Percentiles rank a stretch among this genome's conserved stretches.
These are phyloP conservation scores for Coemansia sp. DNA, from an alignment of 192 early-diverging fungal genomes.

Conservation along the genomic window DNA sequence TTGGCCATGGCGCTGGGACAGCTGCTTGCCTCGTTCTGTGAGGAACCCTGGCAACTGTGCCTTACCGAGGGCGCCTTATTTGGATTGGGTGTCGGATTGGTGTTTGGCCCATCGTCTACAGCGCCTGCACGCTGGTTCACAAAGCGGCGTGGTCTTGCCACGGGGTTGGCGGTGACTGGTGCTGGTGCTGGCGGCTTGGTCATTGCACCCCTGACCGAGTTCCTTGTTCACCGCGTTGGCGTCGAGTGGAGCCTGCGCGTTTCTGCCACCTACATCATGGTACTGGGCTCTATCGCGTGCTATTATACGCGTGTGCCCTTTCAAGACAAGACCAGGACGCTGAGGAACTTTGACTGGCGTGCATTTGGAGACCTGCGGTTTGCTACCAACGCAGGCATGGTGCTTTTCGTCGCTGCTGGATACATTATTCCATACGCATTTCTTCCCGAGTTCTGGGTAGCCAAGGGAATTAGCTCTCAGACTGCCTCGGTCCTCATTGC, in stretches of 20 bases:
- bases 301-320: constrained; percentile 35
- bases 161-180: constrained; percentile 68
- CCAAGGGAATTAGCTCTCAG: constrained; percentile 32
- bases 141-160: constrained; percentile 62
- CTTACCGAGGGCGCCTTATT: constrained; percentile 67
- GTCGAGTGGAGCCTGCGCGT: constrained; percentile 58
- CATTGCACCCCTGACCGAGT: constrained; percentile 61
- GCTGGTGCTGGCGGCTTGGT: constrained; percentile 68
- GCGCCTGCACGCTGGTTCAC: constrained; percentile 70
- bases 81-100: constrained; percentile 63
- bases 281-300: constrained; percentile 42
- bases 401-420: constrained; percentile 44
- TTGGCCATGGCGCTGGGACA: constrained; percentile 58
- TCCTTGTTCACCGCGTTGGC: constrained; percentile 38
- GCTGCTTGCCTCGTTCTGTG: constrained; percentile 64
- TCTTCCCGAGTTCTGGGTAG: constrained; percentile 48
- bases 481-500: constrained; percentile 48
- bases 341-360: constrained; percentile 41
- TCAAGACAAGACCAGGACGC: constrained; percentile 27
- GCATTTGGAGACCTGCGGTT: constrained; percentile 39
- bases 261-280: constrained; percentile 53
- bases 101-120: constrained; percentile 63
- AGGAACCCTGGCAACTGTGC: constrained; percentile 69
- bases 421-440: constrained; percentile 48
- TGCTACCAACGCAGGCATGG: constrained; percentile 35